Percentiles rank a stretch among this genome's conserved stretches.
phyloP scores from a whole-genome alignment of 2,329 filamentous ascomycete species.

The Periconia sp. region DNA sequence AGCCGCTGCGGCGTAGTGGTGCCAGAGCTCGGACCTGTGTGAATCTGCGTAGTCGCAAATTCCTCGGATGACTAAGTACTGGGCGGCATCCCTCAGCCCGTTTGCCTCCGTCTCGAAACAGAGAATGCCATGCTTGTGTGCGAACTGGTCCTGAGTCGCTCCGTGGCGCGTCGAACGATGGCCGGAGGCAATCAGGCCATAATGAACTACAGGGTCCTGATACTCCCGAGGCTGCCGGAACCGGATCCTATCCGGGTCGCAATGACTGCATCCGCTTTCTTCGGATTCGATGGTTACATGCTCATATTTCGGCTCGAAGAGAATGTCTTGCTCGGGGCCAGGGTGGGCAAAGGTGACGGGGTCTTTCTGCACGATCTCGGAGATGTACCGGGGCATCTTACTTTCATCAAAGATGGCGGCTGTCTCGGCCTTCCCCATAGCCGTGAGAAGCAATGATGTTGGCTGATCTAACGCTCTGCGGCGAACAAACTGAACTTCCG shows the following conservation, averaged over 20 bases:
- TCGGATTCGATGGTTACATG: constrained; percentile 1
- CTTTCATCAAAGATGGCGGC: not conserved
- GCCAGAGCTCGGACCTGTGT: constrained; percentile 5
- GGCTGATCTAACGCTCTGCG: not conserved
- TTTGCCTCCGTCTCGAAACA: constrained; percentile 7
- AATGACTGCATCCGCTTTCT: constrained; percentile 1
- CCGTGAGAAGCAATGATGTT: not conserved
- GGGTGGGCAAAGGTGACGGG: not conserved
- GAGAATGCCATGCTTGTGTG: constrained; percentile 3
- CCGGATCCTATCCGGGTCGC: not conserved
- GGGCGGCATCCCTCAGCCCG: too few relatives aligned
- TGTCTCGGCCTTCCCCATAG: not conserved
- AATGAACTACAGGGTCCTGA: constrained; percentile 5
- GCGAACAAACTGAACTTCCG: not conserved
- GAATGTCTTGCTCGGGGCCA: not conserved
- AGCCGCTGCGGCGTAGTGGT: constrained; percentile 5
- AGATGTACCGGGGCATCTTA: not conserved
- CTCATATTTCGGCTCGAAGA: constrained; percentile 4
- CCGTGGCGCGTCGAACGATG: constrained; percentile 1
- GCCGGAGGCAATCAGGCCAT: constrained; percentile 6
- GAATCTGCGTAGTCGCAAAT: constrained; percentile 15
- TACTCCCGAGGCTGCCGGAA: not conserved
- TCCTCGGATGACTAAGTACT: constrained; percentile 10
- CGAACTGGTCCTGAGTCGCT: constrained; percentile 1
- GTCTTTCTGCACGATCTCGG: constrained; percentile 4